Evolutionary conservation across 441 rosid genomes (phyloP), one percentile per base, ranked within the genome.

Genomic region (Populus tomentosa): DNA sequence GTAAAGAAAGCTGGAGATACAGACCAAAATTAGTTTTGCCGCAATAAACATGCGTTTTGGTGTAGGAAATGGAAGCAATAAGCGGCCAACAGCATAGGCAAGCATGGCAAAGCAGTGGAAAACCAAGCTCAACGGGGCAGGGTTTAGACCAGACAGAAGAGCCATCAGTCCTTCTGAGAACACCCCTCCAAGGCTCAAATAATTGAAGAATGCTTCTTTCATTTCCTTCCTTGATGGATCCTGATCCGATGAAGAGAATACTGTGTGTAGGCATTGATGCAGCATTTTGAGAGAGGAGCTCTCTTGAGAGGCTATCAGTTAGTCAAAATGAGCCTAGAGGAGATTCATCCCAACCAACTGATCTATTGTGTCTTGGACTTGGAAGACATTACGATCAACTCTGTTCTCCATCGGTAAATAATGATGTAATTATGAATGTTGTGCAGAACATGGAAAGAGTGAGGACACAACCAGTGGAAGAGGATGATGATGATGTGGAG

Each of bases 121-220:
- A 50, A 50, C 7, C 56, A 50, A 14, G 20, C 56, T 50, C 6
- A 14, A 16, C n/a, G 20, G 56, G 13, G 83, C 77, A 73, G 94
- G 88, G 74, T 88, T 90, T 74, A 89, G 30, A 26, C 26, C 26
- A 26, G 26, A 26, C 26, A 26, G 26, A 26, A 26, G 26, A 26
- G 30, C 30, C 33, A 89, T 73, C 6, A 92, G 91, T 68, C 94
- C 94, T 2, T 79, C 79, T 36, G 94, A 82, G 80, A 82, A 90
- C 35, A 81, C 81, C 0, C 89, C 90, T 1, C 94, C 94, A 3
- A 89, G 91, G 61, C 89, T 83, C 21, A 90, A 82, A 80, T 89
- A 88, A 70, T 89, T 91, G 13, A 88, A 89, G 71, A 92, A 90
- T 0, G 91, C 94, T 56, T 87, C 80, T 0, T 89, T 87, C 93